Evolutionary conservation across 73 alveolate genomes (phyloP), one percentile per base, ranked within the genome.

Genomic region (Breviolum minutum): DNA sequence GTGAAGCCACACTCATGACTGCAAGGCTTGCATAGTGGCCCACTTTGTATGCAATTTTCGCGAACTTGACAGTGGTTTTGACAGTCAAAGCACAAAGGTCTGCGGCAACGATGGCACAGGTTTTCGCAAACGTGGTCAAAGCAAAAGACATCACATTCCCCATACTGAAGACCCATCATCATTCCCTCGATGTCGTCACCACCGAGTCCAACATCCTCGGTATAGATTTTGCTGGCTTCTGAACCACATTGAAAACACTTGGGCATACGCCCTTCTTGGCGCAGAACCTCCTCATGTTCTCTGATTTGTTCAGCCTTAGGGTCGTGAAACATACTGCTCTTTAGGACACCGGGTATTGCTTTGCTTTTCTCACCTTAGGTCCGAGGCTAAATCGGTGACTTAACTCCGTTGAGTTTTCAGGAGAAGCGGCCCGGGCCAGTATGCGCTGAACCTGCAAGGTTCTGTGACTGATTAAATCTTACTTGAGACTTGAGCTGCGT

Each of bases 231-330:
- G 88, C 88, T 80, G 12, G 88, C 88, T n/a, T 27, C 88, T 40
- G 7, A 26, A 80, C 64, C 88, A 80, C 88, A 80, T 80, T 80
- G 11, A 80, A 63, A 80, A 40, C 88, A 80, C 6, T 66, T 63
- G 29, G 88, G 88, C 88, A 80, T 80, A 66, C 88, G 88, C 68
- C 88, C 88, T 27, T 30, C 61, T 24, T 40, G 12, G 27, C 88
- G 12, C 88, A 80, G 64, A 63, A 30, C 30, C 26, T 30, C 32
- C 63, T 80, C 66, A 63, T 26, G 12, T 66, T 80, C 88, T 29
- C 40, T 14, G 30, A 80, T 30, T 80, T 80, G 29, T 10, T 0
- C 88, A n/a, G 88, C 63, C 12, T 66, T 63, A 17, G 88, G 88
- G 88, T 24, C 63, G 29, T 80, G n/a, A 30, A 29, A 30, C 64